Conservation (phyloP, 139 green algal genomes). For the Edaphochlamys debaryana region DNA sequence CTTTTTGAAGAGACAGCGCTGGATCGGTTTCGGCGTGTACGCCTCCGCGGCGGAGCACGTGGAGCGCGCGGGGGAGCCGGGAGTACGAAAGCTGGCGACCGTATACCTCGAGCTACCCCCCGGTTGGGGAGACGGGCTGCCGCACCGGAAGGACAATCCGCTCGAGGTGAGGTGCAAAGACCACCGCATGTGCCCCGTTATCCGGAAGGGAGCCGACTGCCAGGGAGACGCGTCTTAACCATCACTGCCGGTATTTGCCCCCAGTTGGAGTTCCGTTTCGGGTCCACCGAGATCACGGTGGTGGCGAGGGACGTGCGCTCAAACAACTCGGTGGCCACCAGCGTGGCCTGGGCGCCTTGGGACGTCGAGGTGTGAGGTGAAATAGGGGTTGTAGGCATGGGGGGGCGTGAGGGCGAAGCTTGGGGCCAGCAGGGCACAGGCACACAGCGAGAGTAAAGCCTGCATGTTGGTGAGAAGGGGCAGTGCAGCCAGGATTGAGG, state of each 20-base stretch:
- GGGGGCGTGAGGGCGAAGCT: too few relatives aligned
- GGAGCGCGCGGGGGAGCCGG: not conserved
- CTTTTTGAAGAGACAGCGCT: not conserved
- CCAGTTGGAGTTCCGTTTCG: constrained; percentile 4
- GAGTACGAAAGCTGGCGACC: not conserved
- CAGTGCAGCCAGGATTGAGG: too few relatives aligned
- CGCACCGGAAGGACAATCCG: not conserved
- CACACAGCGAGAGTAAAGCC: too few relatives aligned
- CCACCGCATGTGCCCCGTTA: too few relatives aligned
- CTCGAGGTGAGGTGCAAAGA: not conserved
- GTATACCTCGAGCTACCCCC: constrained; percentile 20
- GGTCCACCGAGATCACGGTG: constrained; percentile 23
- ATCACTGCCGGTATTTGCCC: not conserved
- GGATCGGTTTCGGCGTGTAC: constrained; percentile 15
- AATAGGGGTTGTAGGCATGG: too few relatives aligned
- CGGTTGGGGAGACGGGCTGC: not conserved
- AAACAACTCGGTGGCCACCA: not conserved
- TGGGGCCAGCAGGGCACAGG: too few relatives aligned
- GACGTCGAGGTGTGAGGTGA: too few relatives aligned
- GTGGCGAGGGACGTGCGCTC: not conserved
- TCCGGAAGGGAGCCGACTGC: too few relatives aligned
- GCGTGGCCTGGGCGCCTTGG: not conserved
- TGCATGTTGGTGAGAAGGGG: too few relatives aligned
- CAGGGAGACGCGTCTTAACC: not conserved
- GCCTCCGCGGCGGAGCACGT: not conserved